Percentiles rank a stretch among this genome's conserved stretches.
Conservation (phyloP, 768 basidiomycete genomes). For the Pisolithus marmoratus region DNA sequence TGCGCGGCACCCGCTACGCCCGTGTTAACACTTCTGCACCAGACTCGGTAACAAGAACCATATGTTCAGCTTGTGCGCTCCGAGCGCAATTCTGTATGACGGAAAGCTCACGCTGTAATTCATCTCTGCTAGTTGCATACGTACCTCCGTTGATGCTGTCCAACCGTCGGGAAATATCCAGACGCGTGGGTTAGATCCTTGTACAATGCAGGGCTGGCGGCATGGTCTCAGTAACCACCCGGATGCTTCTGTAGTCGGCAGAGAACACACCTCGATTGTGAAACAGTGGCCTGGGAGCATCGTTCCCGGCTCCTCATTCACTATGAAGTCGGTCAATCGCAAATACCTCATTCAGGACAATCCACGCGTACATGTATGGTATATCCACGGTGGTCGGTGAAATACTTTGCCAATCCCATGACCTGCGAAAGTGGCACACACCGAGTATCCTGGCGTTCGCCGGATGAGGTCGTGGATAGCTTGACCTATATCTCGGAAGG, state of each 20-base stretch:
- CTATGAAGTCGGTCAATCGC: constrained; percentile 31
- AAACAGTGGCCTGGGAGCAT: constrained; percentile 89
- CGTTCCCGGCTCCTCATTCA: constrained; percentile 73
- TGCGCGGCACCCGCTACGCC: constrained; percentile 11
- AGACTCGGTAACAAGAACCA: constrained; percentile 72
- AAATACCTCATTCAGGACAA: not conserved
- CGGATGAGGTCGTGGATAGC: constrained; percentile 55
- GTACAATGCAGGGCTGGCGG: constrained; percentile 67
- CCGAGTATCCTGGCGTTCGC: constrained; percentile 38
- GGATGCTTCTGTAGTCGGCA: not conserved
- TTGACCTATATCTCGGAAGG: constrained; percentile 63
- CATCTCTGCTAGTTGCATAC: constrained; percentile 9
- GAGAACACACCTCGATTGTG: constrained; percentile 70
- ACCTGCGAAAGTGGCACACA: constrained; percentile 71
- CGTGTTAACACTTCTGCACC: constrained; percentile 77
- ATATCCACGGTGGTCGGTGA: constrained; percentile 78
- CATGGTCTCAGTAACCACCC: not conserved
- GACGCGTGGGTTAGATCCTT: constrained; percentile 60
- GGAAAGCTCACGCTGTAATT: not conserved
- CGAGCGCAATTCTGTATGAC: constrained; percentile 64
- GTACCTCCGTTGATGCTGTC: constrained; percentile 85
- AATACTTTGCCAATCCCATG: constrained; percentile 85
- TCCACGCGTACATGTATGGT: constrained; percentile 57
- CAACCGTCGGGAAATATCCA: constrained; percentile 90
- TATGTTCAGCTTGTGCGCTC: constrained; percentile 85